Conservation (phyloP, 1,284 basidiomycete species). For the Mycena citricolor region DNA sequence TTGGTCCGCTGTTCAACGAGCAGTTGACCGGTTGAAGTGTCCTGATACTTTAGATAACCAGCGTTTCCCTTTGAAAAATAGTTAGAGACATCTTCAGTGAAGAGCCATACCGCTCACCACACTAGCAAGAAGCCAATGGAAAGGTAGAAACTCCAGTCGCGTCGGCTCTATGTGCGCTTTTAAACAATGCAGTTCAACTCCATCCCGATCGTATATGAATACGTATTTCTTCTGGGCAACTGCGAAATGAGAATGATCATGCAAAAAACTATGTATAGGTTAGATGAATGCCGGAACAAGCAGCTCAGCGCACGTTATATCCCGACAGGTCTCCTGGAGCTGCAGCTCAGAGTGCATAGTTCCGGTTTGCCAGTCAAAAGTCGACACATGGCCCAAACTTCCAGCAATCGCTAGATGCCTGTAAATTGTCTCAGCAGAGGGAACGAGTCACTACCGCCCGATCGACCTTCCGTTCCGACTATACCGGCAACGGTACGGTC, state of each 20-base stretch:
- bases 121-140: conserved; percentile 91
- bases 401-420: conserved; percentile 88
- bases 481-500: conserved; percentile 82
- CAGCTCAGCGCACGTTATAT: conserved; percentile 68
- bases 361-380: conserved; percentile 93
- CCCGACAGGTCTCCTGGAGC: conserved; percentile 84
- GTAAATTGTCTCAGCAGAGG: not conserved
- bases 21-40: conserved; percentile 90
- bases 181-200: conserved; percentile 88
- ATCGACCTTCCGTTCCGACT: conserved; percentile 87
- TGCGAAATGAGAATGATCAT: conserved; percentile 91
- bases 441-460: conserved; percentile 1
- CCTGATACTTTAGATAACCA: conserved; percentile 95
- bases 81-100: not conserved
- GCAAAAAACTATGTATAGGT: conserved; percentile 67
- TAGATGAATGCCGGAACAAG: conserved; percentile 11
- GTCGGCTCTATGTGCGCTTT: conserved; percentile 89
- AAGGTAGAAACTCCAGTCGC: conserved; percentile 90
- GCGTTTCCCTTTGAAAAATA: conserved; percentile 64
- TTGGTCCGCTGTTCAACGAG: conserved; percentile 90
- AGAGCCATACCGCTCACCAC: conserved; percentile 59
- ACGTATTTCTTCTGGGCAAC: conserved; percentile 97
- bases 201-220: conserved; percentile 94
- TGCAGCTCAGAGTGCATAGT: conserved; percentile 88
- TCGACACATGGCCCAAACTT: conserved; percentile 85